Percentiles rank a stretch among this genome's conserved stretches.
These are phyloP conservation scores for Triticum turgidum DNA, from an alignment of 176 grass and related monocot genomes.

Conservation along the genomic window DNA sequence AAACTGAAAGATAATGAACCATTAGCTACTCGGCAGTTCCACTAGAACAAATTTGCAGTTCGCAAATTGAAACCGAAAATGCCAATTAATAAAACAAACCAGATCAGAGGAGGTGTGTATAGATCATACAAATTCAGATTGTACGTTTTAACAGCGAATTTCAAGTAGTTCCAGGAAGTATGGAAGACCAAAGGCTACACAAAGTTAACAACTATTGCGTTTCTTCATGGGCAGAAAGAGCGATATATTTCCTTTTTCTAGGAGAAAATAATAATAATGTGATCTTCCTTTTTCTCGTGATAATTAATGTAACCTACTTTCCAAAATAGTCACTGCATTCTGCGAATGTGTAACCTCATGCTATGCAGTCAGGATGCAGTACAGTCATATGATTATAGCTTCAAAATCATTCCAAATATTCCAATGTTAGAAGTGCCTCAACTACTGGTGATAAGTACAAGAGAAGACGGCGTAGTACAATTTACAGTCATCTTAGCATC, in stretches of 20 bases:
- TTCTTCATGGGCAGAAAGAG: slow-evolving; percentile 4
- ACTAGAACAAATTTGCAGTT: neutral
- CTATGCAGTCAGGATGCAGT: neutral
- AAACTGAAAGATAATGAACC: neutral
- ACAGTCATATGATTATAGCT: neutral
- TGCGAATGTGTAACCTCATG: neutral
- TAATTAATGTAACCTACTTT: slow-evolving; percentile 1
- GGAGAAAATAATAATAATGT: neutral
- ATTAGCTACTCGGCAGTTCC: neutral
- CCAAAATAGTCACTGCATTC: neutral
- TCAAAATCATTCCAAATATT: neutral
- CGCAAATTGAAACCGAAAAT: neutral
- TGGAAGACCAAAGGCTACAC: neutral
- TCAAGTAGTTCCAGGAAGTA: neutral
- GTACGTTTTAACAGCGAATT: neutral
- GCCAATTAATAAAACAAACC: neutral
- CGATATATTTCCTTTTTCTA: neutral
- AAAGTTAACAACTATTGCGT: neutral
- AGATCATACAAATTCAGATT: neutral
- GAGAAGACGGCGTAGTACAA: neutral
- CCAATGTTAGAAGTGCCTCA: neutral
- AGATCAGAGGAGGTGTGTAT: neutral
- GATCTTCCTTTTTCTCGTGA: neutral
- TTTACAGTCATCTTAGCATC: neutral
- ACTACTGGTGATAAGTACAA: neutral